Base-by-base conservation (phyloP, 352 stramenopile genomes). In the Phytophthora crassamura region DNA sequence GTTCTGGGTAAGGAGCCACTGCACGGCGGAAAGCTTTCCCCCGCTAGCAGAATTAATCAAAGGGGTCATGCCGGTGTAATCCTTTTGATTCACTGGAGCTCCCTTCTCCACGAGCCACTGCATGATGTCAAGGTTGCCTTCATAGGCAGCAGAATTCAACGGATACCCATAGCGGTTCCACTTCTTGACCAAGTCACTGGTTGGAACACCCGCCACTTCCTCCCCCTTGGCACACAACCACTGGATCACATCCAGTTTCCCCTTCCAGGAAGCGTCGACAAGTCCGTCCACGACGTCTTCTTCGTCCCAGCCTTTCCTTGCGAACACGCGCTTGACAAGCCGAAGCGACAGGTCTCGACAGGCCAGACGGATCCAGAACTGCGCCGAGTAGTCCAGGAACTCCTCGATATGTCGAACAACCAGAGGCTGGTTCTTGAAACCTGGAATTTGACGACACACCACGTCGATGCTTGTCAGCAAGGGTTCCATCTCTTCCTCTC, bases 211-310 rank as follows among this genome's bases (percentile, higher is more conserved):
- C 22, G 22, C 4, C 22, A 28, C 22, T 28, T 28, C 22, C 22
- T 4, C 22, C 22, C 22, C 22, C 22, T 28, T 28, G 22, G 22
- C 22, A 28, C 22, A 28, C 22, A 28, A 28, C 22, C 22, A 28
- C 22, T 28, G 22, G 1, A 61, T 40, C 30, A 61, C 53, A n/a
- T 61, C 34, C 53, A 61, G 15, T 33, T 54, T 43, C 22, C 36
- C 52, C 30, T 35, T 20, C 22, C 10, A 40, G 22, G 25, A 12
- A 28, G 55, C 55, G 12, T 32, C 22, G 11, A 4, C 18, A 11
- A 54, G 22, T n/a, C 35, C 50, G 5, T 32, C 22, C 12, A 58
- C 14, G 10, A 42, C 36, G 7, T 18, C 5, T 30, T 61, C 16
- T 20, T 53, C 14, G 11, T 47, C 28, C 25, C 25, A 42, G 16